phyloP scores from a whole-genome alignment of 441 rosid species.

The Adansonia rubrostipa region DNA sequence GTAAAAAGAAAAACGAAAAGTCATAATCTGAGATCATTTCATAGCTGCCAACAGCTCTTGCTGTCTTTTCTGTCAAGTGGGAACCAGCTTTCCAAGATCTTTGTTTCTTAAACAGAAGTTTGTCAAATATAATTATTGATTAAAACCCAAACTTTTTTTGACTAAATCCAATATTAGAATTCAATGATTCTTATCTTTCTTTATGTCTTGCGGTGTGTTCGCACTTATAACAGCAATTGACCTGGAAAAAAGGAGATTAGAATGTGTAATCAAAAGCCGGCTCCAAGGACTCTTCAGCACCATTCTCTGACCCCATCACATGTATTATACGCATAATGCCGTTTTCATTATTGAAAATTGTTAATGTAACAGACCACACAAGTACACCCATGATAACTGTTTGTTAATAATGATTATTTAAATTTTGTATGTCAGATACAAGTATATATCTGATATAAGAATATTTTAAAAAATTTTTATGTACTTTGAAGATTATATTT shows the following conservation, averaged over 20 bases:
- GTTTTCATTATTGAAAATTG: neutral
- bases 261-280: neutral
- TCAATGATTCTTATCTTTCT: neutral
- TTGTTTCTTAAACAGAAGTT: neutral
- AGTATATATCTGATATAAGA: too few relatives aligned
- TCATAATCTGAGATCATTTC: neutral
- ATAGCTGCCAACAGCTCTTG: neutral
- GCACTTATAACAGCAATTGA: neutral
- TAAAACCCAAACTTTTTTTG: neutral
- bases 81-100: conserved; percentile 11
- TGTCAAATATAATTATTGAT: neutral
- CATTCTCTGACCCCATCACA: neutral
- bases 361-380: neutral
- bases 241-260: neutral
- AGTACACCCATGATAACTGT: neutral
- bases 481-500: too few relatives aligned
- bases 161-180: neutral
- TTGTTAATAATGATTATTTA: neutral
- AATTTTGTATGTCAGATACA: too few relatives aligned
- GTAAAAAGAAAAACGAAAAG: neutral
- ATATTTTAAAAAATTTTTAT: too few relatives aligned
- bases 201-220: neutral
- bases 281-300: neutral
- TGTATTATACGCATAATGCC: neutral
- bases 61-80: neutral